Evolutionary conservation across 352 stramenopile genomes (phyloP).

Genomic region (Phytophthora sp.): DNA sequence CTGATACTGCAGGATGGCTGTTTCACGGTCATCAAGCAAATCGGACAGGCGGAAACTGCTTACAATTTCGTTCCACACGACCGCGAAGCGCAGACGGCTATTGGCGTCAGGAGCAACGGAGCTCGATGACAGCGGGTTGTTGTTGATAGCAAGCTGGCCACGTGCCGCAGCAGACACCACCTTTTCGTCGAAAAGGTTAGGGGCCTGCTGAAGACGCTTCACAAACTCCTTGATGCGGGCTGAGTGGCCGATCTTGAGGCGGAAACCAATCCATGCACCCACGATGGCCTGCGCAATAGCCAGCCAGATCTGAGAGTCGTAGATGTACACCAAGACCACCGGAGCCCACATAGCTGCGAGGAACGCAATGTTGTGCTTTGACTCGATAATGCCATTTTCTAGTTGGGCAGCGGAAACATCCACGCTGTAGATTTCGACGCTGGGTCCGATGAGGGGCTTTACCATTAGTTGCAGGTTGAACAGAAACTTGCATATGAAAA

Average conservation of each 20-base stretch:
- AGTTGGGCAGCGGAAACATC: conserved; percentile 48
- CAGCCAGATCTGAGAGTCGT: conserved; percentile 90
- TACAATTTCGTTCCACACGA: conserved; percentile 91
- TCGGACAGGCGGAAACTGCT: conserved; percentile 90
- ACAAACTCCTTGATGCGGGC: conserved; percentile 83
- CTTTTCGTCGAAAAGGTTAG: conserved; percentile 79
- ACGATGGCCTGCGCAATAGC: conserved; percentile 84
- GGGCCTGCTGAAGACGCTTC: conserved; percentile 61
- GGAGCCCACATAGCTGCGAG: conserved; percentile 79
- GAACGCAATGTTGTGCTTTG: conserved; percentile 84
- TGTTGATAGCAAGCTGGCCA: conserved; percentile 69
- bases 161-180: conserved; percentile 74
- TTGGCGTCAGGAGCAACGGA: conserved; percentile 72
- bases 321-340: conserved; percentile 86
- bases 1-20: conserved; percentile 89
- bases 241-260: conserved; percentile 83
- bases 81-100: conserved; percentile 81
- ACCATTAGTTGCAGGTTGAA: conserved; percentile 98
- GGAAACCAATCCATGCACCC: conserved; percentile 77
- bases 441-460: conserved; percentile 96
- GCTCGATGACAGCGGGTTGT: conserved; percentile 60
- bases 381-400: conserved; percentile 67
- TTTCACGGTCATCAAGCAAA: conserved; percentile 87
- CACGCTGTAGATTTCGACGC: conserved; percentile 93
- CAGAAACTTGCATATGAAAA: conserved; percentile 95